Evolutionary conservation across 768 basidiomycete species (phyloP).

Genomic region (Favolaschia claudopus): DNA sequence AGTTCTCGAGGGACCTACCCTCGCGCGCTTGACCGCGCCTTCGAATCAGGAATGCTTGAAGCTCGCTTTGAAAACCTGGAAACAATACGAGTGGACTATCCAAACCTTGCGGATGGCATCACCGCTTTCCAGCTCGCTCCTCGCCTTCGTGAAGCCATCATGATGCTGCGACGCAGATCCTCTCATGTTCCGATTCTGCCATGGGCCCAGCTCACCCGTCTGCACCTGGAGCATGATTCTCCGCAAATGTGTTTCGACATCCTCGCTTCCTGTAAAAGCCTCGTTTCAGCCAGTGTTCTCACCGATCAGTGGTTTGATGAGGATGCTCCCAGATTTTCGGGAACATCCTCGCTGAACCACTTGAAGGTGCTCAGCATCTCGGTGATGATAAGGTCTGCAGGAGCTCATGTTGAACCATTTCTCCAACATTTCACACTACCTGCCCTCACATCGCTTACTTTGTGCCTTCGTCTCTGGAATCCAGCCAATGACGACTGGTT

Average conservation of each 20-base stretch:
- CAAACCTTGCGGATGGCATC: too few relatives aligned
- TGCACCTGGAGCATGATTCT: background rate
- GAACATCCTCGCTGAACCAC: background rate
- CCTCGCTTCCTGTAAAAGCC: background rate
- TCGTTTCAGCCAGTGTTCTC: background rate
- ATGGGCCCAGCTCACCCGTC: conserved; percentile 16
- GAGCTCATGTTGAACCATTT: conserved; percentile 6
- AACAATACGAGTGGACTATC: background rate
- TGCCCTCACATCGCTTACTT: background rate
- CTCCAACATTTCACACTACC: background rate
- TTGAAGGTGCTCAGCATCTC: background rate
- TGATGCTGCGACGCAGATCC: background rate
- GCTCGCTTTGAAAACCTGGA: background rate
- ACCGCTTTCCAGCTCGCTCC: background rate
- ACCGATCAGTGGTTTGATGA: conserved; percentile 3
- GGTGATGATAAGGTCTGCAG: background rate
- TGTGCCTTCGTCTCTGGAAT: background rate
- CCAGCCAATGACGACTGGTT: background rate
- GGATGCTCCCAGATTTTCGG: background rate
- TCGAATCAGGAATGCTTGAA: background rate
- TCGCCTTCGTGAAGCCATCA: background rate
- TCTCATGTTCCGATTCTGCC: background rate
- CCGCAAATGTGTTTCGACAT: conserved; percentile 13
- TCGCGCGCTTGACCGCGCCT: background rate
- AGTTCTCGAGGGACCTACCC: background rate